These are phyloP conservation scores for Flaveria sonorensis DNA, from an alignment of 129 eudicot genomes.

Conservation along the genomic window DNA sequence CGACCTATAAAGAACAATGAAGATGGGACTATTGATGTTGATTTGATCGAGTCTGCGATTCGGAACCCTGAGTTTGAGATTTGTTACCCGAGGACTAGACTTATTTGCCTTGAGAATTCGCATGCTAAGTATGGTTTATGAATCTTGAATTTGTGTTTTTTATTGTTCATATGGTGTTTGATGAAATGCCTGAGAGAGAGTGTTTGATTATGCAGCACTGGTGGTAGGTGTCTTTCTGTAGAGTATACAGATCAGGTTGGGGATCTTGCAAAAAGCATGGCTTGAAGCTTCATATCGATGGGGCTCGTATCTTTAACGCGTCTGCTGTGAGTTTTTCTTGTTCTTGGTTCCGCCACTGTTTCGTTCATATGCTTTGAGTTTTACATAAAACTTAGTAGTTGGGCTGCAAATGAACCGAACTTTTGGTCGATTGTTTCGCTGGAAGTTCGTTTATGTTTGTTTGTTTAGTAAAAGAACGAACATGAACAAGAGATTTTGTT, in stretches of 20 bases:
- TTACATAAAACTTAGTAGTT: not conserved
- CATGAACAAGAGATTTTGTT: no score
- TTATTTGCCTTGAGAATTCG: conserved; percentile 89
- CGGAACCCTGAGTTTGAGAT: conserved; percentile 74
- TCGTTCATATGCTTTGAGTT: not conserved
- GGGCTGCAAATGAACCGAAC: no score
- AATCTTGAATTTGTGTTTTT: not conserved
- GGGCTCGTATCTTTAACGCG: conserved; percentile 94
- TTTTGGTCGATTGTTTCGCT: no score
- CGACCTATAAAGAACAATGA: conserved; percentile 68
- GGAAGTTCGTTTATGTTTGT: no score
- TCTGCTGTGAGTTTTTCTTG: conserved; percentile 58
- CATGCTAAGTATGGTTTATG: conserved; percentile 75
- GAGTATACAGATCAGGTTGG: conserved; percentile 89
- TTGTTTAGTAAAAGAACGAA: no score
- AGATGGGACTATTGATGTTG: conserved; percentile 87
- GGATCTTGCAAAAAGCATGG: conserved; percentile 84
- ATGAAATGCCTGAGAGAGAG: conserved; percentile 25
- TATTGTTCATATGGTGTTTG: conserved; percentile 3
- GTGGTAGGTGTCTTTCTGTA: conserved; percentile 80
- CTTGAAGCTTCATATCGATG: conserved; percentile 94
- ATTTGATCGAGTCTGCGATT: conserved; percentile 63
- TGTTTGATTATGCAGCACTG: conserved; percentile 55
- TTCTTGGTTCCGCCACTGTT: not conserved
- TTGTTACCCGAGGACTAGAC: conserved; percentile 77